Base-by-base conservation (phyloP, 768 basidiomycete genomes). In the Macrolepiota fuliginosa region DNA sequence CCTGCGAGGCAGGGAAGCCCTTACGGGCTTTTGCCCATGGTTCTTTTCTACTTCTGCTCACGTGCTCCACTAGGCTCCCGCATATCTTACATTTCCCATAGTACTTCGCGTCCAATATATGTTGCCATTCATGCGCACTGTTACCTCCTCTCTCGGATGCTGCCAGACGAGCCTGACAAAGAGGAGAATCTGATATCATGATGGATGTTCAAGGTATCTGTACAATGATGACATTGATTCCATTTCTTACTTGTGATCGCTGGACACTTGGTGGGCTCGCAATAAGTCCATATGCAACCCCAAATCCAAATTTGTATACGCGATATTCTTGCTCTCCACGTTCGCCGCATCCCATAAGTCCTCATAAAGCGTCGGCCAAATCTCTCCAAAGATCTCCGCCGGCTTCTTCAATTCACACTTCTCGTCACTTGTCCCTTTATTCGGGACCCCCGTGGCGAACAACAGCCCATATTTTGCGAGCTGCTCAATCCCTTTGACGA, bases 221-320 rank as follows among this genome's bases (percentile, higher is more conserved):
- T 15, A 4, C 22, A 17, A 32, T 7, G 29, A 32, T 32, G 29
- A 32, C 29, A 9, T 9, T 15, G 7, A 15, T 45, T n/a, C 17
- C 42, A 45, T 10, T 27, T 13, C 3, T 49, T 49, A 49, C 12
- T 0, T 22, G 10, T 15, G 25, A 13, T 13, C 25, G 24, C 19
- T 13, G 10, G 47, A 2, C 24, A 24, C 47, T 49, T 13, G 12
- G 25, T 6, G 17, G 11, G 81, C 93, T 65, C 69, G 96, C 94
- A 91, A 74, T 0, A 98, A 77, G 75, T 98, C 96, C 90, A 93
- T 92, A 68, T 98, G 96, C 22, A 96, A 70, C 0, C 90, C 96
- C 9, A 99, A 79, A 66, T 92, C 82, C 25, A 97, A 79, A 71
- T 94, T 88, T 12, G 96, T 99, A 71, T 97, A 98, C 3, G 96